Evolutionary conservation across 2,329 filamentous ascomycete genomes (phyloP), one percentile per base, ranked within the genome.

Genomic region (Clathrospora elynae): DNA sequence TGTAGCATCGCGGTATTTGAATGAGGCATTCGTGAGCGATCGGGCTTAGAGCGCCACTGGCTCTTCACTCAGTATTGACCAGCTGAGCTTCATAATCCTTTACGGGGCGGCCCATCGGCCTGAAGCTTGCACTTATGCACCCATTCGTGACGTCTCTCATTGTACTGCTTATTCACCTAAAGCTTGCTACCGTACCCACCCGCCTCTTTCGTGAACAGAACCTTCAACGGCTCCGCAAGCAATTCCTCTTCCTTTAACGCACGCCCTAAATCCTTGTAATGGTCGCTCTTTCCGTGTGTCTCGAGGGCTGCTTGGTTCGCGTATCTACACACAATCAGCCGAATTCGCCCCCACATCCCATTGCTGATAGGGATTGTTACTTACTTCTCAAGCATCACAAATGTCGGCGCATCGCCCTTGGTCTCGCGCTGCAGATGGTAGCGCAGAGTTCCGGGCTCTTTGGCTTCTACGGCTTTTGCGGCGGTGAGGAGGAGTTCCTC

Each of bases 331-430:
- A 49, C 9, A 10, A 35, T 35, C 11, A 35, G 9, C 6, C 7
- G 9, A 13, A 29, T 23, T 30, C 26, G 20, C 20, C 13, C 8
- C 16, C 17, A 10, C 4, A 8, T 17, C 29, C n/a, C 16, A 32
- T 10, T 10, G 4, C 7, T 19, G 26, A 11, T 11, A 19, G 7
- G 1, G 11, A 19, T 17, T 8, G 20, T n/a, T n/a, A 46, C 61
- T 24, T 46, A 69, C 64, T 61, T 68, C 42, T 70, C 67, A 1
- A 68, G 45, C 49, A 70, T 60, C 10, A 68, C 37, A 23, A 69
- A 60, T 1, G 47, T 43, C 0, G 64, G 60, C 12, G 49, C 40
- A 29, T 65, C 57, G 10, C 61, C 59, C 12, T 63, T 58, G 5
- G 46, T 52, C 28, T 68, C 59, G 23, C 58, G 61, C 13, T 65